A percentile compares a stretch with the other conserved stretches of the same genome.
Evolutionary conservation across 352 stramenopile species (phyloP).

Genomic region (Phytophthora idaei): DNA sequence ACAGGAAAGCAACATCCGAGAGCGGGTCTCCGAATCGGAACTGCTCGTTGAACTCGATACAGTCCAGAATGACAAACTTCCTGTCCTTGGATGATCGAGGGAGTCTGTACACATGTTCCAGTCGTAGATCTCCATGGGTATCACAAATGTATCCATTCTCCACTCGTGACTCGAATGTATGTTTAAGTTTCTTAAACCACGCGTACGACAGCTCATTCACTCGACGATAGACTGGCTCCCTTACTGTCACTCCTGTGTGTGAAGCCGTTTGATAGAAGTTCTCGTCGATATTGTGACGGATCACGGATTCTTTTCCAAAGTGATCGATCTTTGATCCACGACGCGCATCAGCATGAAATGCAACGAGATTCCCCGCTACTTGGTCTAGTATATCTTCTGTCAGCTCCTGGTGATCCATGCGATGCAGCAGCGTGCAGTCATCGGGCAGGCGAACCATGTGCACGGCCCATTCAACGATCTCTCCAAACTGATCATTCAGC

Average conservation of each 20-base stretch:
- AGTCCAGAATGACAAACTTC: constrained; percentile 64
- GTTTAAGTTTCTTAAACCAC: constrained; percentile 48
- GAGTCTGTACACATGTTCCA: constrained; percentile 71
- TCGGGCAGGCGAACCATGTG: constrained; percentile 72
- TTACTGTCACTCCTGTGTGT: constrained; percentile 59
- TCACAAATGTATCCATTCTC: constrained; percentile 68
- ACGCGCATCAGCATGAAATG: constrained; percentile 61
- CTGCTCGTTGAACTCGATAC: constrained; percentile 85
- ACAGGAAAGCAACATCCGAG: constrained; percentile 68
- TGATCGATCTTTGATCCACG: constrained; percentile 60
- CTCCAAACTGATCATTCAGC: constrained; percentile 65
- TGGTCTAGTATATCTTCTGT: constrained; percentile 42
- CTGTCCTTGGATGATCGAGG: constrained; percentile 11
- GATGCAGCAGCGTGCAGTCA: constrained; percentile 51
- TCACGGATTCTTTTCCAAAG: constrained; percentile 57
- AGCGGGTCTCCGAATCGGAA: constrained; percentile 75
- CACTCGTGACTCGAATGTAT: constrained; percentile 50
- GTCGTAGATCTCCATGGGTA: constrained; percentile 66
- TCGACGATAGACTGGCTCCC: constrained; percentile 48
- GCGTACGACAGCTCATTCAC: constrained; percentile 61
- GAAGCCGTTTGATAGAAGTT: constrained; percentile 68
- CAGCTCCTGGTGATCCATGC: constrained; percentile 40
- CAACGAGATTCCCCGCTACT: constrained; percentile 54
- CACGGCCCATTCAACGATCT: constrained; percentile 82
- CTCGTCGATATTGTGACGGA: constrained; percentile 72